Base-by-base conservation (phyloP, 441 rosid species). In the Populus hybrid region DNA sequence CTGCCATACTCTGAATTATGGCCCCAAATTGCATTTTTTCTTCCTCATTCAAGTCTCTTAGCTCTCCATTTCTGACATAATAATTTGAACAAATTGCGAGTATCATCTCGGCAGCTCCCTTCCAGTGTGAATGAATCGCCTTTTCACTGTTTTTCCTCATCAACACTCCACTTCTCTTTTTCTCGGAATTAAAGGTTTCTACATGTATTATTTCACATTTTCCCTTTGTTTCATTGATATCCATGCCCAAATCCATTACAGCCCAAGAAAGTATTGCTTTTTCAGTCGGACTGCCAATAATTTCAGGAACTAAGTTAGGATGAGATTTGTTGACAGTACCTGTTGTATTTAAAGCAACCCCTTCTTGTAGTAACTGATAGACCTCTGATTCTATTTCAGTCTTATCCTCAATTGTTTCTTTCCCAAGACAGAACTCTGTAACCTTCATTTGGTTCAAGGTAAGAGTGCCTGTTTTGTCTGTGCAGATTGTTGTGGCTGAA, bases 71-170 rank as follows among this genome's bases (percentile, higher is more conserved):
- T 40, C 14, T 53, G 53, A 11, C 79, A 72, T 81, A 84, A 63
- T 80, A 85, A 40, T 32, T 23, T 8, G 89, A 78, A 32, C 89
- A 89, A 83, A 80, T 78, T 18, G 84, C 85, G n/a, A 88, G 63
- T 18, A 87, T 78, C 83, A 86, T 86, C 81, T 89, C 92, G 2
- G 91, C 88, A 18, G 88, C 90, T 53, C 92, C 91, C 70, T 89
- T 88, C 86, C 91, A 88, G 72, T 88, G 87, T 5, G 77, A 70
- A 67, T 84, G 86, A 64, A 81, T 3, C n/a, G 14, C 79, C 40
- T 10, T 53, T 26, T 80, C 83, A 21, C 67, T 67, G 24, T 6
- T 80, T 79, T 71, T 84, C 72, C 70, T 79, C 65, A 78, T 68
- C 73, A 79, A 30, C 16, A 87, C 82, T 0, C 89, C 89, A 34